A percentile compares a stretch with the other conserved stretches of the same genome.
Conservation (phyloP, 768 basidiomycete genomes). For the Leucocoprinus sp. region DNA sequence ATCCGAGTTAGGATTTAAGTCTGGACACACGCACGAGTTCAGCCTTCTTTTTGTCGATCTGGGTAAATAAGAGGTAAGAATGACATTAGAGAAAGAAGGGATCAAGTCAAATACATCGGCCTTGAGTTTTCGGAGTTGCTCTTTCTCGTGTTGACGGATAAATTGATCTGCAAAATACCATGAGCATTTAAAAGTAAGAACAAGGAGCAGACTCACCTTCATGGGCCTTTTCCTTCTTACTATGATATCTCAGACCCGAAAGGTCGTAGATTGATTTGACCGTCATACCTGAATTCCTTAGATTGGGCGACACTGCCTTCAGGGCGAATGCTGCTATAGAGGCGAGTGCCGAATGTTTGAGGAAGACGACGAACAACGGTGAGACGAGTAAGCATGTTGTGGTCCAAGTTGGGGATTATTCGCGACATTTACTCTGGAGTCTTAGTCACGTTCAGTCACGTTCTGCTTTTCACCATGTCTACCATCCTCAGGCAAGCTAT, state of each 20-base stretch:
- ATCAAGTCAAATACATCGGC: conserved; percentile 35
- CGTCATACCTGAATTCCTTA: conserved; percentile 51
- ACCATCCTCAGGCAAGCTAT: conserved; percentile 56
- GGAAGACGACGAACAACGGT: conserved; percentile 36
- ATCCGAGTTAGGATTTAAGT: neutral
- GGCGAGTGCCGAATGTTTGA: conserved; percentile 25
- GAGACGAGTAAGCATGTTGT: conserved; percentile 33
- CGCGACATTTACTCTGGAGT: conserved; percentile 4
- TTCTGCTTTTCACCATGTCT: conserved; percentile 45
- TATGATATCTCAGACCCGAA: conserved; percentile 23
- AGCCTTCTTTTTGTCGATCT: conserved; percentile 28
- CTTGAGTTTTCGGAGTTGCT: conserved; percentile 51
- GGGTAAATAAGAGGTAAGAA: neutral
- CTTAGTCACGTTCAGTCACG: conserved; percentile 37
- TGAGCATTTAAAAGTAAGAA: neutral
- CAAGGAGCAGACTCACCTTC: conserved; percentile 26
- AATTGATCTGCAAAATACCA: conserved; percentile 47
- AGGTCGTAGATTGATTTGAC: conserved; percentile 9
- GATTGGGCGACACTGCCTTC: conserved; percentile 59
- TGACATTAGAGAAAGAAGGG: neutral
- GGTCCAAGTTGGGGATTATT: conserved; percentile 9
- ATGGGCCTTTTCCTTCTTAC: conserved; percentile 68
- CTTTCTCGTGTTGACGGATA: conserved; percentile 47
- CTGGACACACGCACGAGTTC: conserved; percentile 23
- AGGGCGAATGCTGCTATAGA: conserved; percentile 30